Evolutionary conservation across 2,329 filamentous ascomycete genomes (phyloP).

Genomic region (Davidsoniella neocaledoniae): DNA sequence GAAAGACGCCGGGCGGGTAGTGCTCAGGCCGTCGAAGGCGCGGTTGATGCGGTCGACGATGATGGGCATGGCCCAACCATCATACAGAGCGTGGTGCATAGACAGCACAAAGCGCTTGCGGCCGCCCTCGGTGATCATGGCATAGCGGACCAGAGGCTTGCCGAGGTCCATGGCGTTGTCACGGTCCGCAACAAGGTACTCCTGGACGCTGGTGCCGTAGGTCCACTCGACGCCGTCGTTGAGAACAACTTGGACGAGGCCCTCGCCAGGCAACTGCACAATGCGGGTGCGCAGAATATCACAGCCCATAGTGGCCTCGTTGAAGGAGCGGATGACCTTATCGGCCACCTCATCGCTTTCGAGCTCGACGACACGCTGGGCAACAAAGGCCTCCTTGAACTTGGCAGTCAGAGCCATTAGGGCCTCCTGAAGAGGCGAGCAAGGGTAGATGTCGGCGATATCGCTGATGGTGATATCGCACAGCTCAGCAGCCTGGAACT

Average conservation of each 20-base stretch:
- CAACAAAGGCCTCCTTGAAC: conserved; percentile 34
- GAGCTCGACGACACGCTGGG: conserved; percentile 30
- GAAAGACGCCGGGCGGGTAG: conserved; percentile 18
- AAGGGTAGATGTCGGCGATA: conserved; percentile 37
- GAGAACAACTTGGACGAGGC: conserved; percentile 31
- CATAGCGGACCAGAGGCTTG: conserved; percentile 29
- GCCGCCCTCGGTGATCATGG: conserved; percentile 22
- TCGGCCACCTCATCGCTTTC: conserved; percentile 20
- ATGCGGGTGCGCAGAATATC: conserved; percentile 33
- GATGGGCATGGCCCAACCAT: conserved; percentile 38
- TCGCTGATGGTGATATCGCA: conserved; percentile 21
- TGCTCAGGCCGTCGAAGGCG: conserved; percentile 22
- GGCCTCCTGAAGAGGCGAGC: conserved; percentile 36
- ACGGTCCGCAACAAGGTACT: conserved; percentile 26
- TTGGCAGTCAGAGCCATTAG: conserved; percentile 36
- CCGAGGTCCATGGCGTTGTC: conserved; percentile 28
- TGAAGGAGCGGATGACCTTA: conserved; percentile 25
- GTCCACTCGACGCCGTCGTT: conserved; percentile 23
- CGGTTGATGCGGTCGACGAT: conserved; percentile 31
- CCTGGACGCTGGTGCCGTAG: conserved; percentile 20
- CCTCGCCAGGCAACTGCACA: conserved; percentile 26
- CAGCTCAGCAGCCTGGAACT: conserved; percentile 23
- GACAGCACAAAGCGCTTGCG: conserved; percentile 32
- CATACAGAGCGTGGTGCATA: conserved; percentile 39
- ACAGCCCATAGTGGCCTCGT: conserved; percentile 23